A percentile compares a stretch with the other conserved stretches of the same genome.
Evolutionary conservation across 306 rosid genomes (phyloP).

Genomic region (Glycine soja): DNA sequence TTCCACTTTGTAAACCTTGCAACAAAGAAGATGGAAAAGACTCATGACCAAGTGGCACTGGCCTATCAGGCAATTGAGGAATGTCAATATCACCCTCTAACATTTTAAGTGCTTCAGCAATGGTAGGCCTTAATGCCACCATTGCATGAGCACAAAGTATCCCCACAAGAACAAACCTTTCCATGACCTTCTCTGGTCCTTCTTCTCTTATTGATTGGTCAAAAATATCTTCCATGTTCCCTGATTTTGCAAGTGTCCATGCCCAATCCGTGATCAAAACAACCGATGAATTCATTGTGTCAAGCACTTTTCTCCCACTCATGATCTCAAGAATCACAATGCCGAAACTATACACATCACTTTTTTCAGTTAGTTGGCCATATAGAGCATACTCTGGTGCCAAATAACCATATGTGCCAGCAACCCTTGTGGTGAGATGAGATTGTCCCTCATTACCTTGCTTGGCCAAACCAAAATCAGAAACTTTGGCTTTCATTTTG

Average conservation of each 20-base stretch:
- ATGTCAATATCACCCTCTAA: slow-evolving; percentile 92
- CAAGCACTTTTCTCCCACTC: slow-evolving; percentile 85
- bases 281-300: slow-evolving; percentile 58
- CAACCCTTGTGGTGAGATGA: slow-evolving; percentile 89
- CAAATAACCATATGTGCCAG: slow-evolving; percentile 82
- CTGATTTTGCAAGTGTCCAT: slow-evolving; percentile 69
- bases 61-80: slow-evolving; percentile 78
- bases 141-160: slow-evolving; percentile 92
- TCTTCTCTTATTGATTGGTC: slow-evolving; percentile 58
- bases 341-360: slow-evolving; percentile 87
- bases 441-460: slow-evolving; percentile 75
- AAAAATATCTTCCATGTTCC: slow-evolving; percentile 61
- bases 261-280: slow-evolving; percentile 88
- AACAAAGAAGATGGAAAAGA: slow-evolving; percentile 61
- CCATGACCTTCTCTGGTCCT: slow-evolving; percentile 82
- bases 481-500: slow-evolving; percentile 72
- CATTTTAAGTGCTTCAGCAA: slow-evolving; percentile 82
- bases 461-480: slow-evolving; percentile 84
- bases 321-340: slow-evolving; percentile 82
- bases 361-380: slow-evolving; percentile 82
- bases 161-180: slow-evolving; percentile 85
- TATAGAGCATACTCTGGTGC: slow-evolving; percentile 90
- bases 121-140: slow-evolving; percentile 90
- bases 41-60: slow-evolving; percentile 78
- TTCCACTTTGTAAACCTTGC: slow-evolving; percentile 51